Percentiles rank a stretch among this genome's conserved stretches.
phyloP scores from a whole-genome alignment of 305 asterid genomes.

The Fraxinus paxiana region DNA sequence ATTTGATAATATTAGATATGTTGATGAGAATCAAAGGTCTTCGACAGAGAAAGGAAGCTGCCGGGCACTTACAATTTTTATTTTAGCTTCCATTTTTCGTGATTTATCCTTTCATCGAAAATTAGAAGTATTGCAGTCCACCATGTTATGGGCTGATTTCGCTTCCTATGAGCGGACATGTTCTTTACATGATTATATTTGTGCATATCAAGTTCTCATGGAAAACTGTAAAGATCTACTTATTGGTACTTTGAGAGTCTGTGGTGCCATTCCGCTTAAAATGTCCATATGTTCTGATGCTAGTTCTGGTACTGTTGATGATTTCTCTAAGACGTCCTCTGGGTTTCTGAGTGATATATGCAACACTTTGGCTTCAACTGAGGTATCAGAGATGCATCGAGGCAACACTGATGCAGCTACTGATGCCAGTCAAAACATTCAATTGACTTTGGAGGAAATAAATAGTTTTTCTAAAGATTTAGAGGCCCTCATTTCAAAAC shows the following conservation, averaged over 20 bases:
- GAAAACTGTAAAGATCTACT: constrained; percentile 60
- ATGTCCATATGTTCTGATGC: constrained; percentile 39
- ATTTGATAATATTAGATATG: constrained; percentile 43
- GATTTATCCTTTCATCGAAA: constrained; percentile 64
- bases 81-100: constrained; percentile 68
- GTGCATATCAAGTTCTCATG: constrained; percentile 80
- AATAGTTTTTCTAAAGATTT: constrained; percentile 42
- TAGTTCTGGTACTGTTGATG: constrained; percentile 37
- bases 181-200: constrained; percentile 65
- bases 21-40: constrained; percentile 32
- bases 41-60: constrained; percentile 39
- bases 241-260: constrained; percentile 42
- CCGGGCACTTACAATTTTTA: constrained; percentile 66
- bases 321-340: constrained; percentile 39
- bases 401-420: constrained; percentile 29
- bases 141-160: constrained; percentile 66
- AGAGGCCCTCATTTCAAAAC: constrained; percentile 54
- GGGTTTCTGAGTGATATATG: constrained; percentile 64
- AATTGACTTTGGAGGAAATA: constrained; percentile 50
- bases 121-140: constrained; percentile 50
- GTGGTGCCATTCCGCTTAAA: constrained; percentile 65
- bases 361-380: constrained; percentile 34
- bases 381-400: constrained; percentile 35
- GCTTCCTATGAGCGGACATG: constrained; percentile 53
- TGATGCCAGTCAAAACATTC: constrained; percentile 39